Conservation (phyloP, 768 basidiomycete species). For the Boletus vinaceobasis region DNA sequence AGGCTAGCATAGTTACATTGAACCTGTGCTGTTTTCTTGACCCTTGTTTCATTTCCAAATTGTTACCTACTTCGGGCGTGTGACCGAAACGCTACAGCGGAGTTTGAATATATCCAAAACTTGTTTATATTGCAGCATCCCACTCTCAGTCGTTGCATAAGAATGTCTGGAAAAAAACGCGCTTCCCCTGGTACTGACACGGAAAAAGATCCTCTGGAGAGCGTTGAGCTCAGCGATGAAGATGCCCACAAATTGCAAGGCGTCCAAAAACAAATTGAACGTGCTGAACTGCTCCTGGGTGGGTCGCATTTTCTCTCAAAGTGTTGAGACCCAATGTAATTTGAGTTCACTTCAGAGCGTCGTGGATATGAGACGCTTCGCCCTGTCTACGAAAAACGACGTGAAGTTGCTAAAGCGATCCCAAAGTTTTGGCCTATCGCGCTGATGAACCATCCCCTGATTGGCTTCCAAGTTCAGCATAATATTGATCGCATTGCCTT, state of each 20-base stretch:
- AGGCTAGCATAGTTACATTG: conserved; percentile 11
- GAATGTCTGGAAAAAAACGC: conserved; percentile 60
- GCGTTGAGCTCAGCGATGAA: conserved; percentile 67
- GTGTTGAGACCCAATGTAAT: conserved; percentile 4
- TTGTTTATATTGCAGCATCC: conserved; percentile 12
- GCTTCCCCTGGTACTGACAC: conserved; percentile 74
- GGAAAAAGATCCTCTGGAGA: conserved; percentile 65
- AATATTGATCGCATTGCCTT: conserved; percentile 77
- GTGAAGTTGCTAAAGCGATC: conserved; percentile 61
- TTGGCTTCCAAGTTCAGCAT: conserved; percentile 68
- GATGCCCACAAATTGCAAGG: conserved; percentile 65
- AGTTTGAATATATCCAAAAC: conserved; percentile 29
- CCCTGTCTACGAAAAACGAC: conserved; percentile 70
- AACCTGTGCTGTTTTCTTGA: not conserved
- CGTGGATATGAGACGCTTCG: conserved; percentile 53
- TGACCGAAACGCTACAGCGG: conserved; percentile 22
- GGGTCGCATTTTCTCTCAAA: conserved; percentile 25
- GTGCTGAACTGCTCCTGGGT: conserved; percentile 73
- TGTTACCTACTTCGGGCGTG: conserved; percentile 11
- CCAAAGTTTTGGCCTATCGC: conserved; percentile 85
- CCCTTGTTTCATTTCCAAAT: not conserved
- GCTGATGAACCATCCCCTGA: conserved; percentile 65
- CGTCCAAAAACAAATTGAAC: conserved; percentile 66
- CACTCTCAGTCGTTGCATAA: conserved; percentile 1
- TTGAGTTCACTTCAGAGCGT: conserved; percentile 47